Conservation (phyloP, 148 eudicot species). For the Rhododendron mucronatum region DNA sequence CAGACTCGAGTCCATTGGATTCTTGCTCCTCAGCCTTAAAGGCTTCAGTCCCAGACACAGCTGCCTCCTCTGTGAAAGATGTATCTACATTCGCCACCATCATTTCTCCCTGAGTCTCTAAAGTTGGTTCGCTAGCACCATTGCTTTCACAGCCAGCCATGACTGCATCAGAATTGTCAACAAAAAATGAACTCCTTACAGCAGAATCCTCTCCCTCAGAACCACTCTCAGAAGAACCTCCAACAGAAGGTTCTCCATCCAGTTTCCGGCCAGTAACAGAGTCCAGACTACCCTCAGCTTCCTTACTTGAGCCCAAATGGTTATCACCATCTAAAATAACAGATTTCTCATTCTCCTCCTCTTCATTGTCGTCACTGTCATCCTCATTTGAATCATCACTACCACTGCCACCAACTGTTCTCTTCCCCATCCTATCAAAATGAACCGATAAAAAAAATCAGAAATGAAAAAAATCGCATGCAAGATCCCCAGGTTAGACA, state of each 20-base stretch:
- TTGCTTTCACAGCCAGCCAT: conserved; percentile 15
- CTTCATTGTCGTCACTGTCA: conserved; percentile 45
- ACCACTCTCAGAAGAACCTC: conserved; percentile 43
- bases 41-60: conserved; percentile 14
- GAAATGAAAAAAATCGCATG: neutral
- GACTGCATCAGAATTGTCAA: conserved; percentile 30
- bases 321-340: conserved; percentile 45
- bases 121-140: conserved; percentile 10
- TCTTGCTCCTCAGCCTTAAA: conserved; percentile 19
- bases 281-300: conserved; percentile 37
- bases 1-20: conserved; percentile 5
- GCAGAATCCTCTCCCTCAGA: conserved; percentile 54
- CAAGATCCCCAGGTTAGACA: neutral
- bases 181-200: conserved; percentile 13
- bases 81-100: conserved; percentile 10
- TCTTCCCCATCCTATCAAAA: conserved; percentile 80
- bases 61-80: conserved; percentile 16
- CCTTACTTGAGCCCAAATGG: conserved; percentile 55
- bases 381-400: conserved; percentile 45
- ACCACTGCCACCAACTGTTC: conserved; percentile 67
- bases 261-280: conserved; percentile 39
- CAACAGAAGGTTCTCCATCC: conserved; percentile 29
- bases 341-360: conserved; percentile 51
- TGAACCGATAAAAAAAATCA: neutral
- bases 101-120: conserved; percentile 30